phyloP scores from a whole-genome alignment of 1,139 yeast genomes.

The Saccharomycopsis phalli region DNA sequence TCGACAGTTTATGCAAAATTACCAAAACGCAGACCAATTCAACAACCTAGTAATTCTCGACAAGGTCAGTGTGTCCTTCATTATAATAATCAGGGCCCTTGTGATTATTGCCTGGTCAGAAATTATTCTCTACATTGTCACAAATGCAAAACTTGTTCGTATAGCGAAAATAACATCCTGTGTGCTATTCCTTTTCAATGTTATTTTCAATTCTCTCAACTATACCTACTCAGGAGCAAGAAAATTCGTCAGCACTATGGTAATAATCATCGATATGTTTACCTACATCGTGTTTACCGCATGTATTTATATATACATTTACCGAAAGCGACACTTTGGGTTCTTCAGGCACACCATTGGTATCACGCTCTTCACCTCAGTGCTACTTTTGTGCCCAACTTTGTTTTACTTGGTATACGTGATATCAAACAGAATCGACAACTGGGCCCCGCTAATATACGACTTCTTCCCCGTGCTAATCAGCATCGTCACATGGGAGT shows the following conservation, averaged over 20 bases:
- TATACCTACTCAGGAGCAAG: constrained; percentile 4
- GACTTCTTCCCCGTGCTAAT: constrained; percentile 19
- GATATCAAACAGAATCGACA: constrained; percentile 17
- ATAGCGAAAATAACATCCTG: not conserved
- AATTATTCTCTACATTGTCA: constrained; percentile 20
- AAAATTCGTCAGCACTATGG: constrained; percentile 17
- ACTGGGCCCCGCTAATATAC: constrained; percentile 22
- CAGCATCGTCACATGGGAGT: constrained; percentile 24
- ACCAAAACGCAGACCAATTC: constrained; percentile 23
- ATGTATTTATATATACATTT: constrained; percentile 21
- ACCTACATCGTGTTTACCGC: constrained; percentile 20
- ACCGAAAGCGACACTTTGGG: constrained; percentile 21
- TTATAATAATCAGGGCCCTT: constrained; percentile 20
- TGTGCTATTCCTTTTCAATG: not conserved
- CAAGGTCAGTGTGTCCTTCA: constrained; percentile 20
- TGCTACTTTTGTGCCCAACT: constrained; percentile 21
- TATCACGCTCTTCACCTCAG: constrained; percentile 21
- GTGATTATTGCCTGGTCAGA: constrained; percentile 23
- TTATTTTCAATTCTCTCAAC: constrained; percentile 7
- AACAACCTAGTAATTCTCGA: constrained; percentile 19
- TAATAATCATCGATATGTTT: constrained; percentile 20
- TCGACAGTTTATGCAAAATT: constrained; percentile 22
- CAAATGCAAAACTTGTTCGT: constrained; percentile 14
- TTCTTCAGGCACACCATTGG: constrained; percentile 21
- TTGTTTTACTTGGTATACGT: constrained; percentile 19